These are phyloP conservation scores for Trichoderma asperellum DNA, from an alignment of 2,329 filamentous ascomycete species.

Conservation along the genomic window DNA sequence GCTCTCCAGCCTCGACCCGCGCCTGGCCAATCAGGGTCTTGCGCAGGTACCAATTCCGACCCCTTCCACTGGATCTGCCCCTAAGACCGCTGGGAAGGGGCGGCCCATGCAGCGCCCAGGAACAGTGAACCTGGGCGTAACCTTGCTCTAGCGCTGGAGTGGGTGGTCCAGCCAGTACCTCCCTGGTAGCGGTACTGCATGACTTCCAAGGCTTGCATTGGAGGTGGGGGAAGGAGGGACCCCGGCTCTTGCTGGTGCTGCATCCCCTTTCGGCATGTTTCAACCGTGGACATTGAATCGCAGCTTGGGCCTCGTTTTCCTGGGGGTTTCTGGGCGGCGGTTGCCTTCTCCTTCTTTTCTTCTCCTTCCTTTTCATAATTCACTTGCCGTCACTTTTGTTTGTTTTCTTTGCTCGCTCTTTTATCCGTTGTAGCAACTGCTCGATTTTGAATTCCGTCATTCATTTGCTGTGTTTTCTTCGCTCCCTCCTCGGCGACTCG, in stretches of 20 bases:
- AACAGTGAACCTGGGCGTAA: neutral
- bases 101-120: neutral
- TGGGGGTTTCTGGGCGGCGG: slow-evolving; percentile 24
- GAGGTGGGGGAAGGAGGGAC: slow-evolving; percentile 3
- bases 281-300: slow-evolving; percentile 20
- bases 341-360: slow-evolving; percentile 33
- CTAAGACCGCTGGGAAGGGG: slow-evolving; percentile 5
- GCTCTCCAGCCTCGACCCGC: slow-evolving; percentile 7
- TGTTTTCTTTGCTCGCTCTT: slow-evolving; percentile 32
- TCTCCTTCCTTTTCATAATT: slow-evolving; percentile 8
- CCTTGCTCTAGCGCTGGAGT: neutral
- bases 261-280: slow-evolving; percentile 27
- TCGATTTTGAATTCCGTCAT: slow-evolving; percentile 11
- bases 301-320: slow-evolving; percentile 22
- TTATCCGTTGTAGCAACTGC: neutral
- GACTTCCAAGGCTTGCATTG: neutral
- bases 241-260: slow-evolving; percentile 2
- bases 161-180: neutral
- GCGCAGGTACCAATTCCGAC: neutral
- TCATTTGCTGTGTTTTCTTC: slow-evolving; percentile 24
- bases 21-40: slow-evolving; percentile 4
- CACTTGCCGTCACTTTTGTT: slow-evolving; percentile 3
- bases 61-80: slow-evolving; percentile 25
- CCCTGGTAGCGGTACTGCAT: neutral
- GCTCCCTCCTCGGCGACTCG: slow-evolving; percentile 10